Evolutionary conservation across 768 basidiomycete species (phyloP).

Genomic region (Panaeolus papilionaceus): DNA sequence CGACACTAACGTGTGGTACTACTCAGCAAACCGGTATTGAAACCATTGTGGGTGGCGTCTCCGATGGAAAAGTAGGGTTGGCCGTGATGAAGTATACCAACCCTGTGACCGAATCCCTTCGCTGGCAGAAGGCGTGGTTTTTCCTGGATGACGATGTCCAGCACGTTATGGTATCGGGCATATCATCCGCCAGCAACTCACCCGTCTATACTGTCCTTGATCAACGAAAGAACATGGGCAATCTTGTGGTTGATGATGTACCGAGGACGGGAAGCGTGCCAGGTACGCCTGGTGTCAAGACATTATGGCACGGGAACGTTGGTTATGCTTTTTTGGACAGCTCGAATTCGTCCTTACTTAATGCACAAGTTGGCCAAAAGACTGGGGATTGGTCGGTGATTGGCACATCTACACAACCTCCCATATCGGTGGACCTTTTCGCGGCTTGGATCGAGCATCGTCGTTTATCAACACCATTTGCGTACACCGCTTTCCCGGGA

Average conservation of each 20-base stretch:
- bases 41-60: constrained; percentile 69
- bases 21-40: constrained; percentile 53
- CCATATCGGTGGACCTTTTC: constrained; percentile 66
- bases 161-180: constrained; percentile 62
- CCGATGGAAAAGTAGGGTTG: constrained; percentile 60
- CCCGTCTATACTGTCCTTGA: constrained; percentile 72
- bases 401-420: constrained; percentile 66
- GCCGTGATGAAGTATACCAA: constrained; percentile 74
- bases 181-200: constrained; percentile 50
- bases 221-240: constrained; percentile 55
- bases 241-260: constrained; percentile 31
- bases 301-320: constrained; percentile 71
- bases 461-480: constrained; percentile 39
- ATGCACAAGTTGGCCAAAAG: constrained; percentile 49
- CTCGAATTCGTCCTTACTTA: constrained; percentile 40
- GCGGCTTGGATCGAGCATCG: constrained; percentile 63
- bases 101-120: constrained; percentile 56
- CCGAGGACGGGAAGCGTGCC: constrained; percentile 22
- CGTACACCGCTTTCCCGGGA: constrained; percentile 66
- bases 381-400: constrained; percentile 67
- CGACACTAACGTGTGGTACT: constrained; percentile 53
- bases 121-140: constrained; percentile 78
- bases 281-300: constrained; percentile 25
- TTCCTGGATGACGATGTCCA: constrained; percentile 70
- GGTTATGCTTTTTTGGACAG: constrained; percentile 59